Evolutionary conservation across 345 rosid species (phyloP).

Genomic region (Alliaria petiolata): DNA sequence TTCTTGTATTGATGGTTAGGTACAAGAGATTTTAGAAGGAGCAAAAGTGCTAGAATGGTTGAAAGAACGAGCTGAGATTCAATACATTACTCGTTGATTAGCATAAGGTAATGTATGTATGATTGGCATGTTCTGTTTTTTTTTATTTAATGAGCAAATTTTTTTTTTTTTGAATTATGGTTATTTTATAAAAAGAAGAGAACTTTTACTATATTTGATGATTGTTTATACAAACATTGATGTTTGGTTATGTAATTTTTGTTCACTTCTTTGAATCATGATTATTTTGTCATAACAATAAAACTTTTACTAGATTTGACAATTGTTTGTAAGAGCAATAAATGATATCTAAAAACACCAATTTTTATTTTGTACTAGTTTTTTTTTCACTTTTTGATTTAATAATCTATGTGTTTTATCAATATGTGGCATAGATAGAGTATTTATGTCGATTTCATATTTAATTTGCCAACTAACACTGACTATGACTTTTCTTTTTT

Average conservation of each 20-base stretch:
- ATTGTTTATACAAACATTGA: not conserved
- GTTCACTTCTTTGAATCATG: not conserved
- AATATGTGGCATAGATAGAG: not conserved
- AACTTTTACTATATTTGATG: not conserved
- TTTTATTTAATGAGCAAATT: constrained; percentile 48
- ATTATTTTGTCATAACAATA: not conserved
- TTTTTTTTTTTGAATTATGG: not conserved
- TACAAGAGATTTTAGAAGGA: constrained; percentile 88
- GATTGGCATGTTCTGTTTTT: constrained; percentile 4
- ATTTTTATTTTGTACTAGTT: not conserved
- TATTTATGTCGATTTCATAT: constrained; percentile 23
- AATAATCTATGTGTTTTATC: not conserved
- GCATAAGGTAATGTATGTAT: not conserved
- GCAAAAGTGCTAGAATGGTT: constrained; percentile 97
- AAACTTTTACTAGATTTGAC: not conserved
- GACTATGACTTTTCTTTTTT: constrained; percentile 13
- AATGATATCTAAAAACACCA: not conserved
- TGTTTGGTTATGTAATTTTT: not conserved
- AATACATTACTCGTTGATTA: constrained; percentile 54
- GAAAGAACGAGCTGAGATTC: constrained; percentile 69
- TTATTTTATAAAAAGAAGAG: not conserved
- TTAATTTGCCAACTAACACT: constrained; percentile 25
- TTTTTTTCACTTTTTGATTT: not conserved
- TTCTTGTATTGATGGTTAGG: constrained; percentile 39
- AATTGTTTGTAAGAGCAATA: not conserved